Conservation (phyloP, 2,329 filamentous ascomycete genomes). For the Phialophora tarda region DNA sequence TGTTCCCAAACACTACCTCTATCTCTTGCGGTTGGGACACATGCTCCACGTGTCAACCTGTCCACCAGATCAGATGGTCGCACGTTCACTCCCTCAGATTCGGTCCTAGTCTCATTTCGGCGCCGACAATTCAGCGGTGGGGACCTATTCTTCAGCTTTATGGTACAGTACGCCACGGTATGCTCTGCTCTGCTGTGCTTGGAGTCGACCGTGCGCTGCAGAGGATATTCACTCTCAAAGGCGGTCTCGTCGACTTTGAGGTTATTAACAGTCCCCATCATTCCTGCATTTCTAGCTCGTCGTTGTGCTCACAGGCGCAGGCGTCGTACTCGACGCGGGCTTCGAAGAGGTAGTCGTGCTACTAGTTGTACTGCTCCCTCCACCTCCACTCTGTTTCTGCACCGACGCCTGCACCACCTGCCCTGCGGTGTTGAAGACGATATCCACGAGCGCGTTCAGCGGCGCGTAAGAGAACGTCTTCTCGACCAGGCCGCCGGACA, state of each 20-base stretch:
- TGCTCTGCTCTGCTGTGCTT: no score
- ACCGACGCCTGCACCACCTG: slow-evolving; percentile 59
- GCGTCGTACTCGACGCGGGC: slow-evolving; percentile 17
- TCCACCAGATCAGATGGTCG: no score
- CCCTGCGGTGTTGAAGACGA: slow-evolving; percentile 61
- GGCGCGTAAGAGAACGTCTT: slow-evolving; percentile 61
- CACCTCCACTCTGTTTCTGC: slow-evolving; percentile 14
- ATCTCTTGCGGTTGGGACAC: no score
- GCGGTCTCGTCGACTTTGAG: neutral
- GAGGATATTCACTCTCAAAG: no score
- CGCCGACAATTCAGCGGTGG: no score
- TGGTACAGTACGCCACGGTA: no score
- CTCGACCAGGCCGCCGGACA: slow-evolving; percentile 46
- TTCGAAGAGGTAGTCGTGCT: slow-evolving; percentile 12
- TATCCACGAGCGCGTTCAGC: slow-evolving; percentile 59
- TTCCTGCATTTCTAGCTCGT: slow-evolving; percentile 5
- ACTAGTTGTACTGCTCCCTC: neutral
- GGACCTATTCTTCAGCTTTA: no score
- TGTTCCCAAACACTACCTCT: no score
- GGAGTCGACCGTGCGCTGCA: no score
- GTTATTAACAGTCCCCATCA: neutral
- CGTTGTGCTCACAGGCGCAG: slow-evolving; percentile 7
- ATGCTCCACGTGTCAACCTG: no score
- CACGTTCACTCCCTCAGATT: no score
- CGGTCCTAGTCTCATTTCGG: no score